Evolutionary conservation across 2,329 filamentous ascomycete species (phyloP).

Genomic region (Ophiosphaerella korrae): DNA sequence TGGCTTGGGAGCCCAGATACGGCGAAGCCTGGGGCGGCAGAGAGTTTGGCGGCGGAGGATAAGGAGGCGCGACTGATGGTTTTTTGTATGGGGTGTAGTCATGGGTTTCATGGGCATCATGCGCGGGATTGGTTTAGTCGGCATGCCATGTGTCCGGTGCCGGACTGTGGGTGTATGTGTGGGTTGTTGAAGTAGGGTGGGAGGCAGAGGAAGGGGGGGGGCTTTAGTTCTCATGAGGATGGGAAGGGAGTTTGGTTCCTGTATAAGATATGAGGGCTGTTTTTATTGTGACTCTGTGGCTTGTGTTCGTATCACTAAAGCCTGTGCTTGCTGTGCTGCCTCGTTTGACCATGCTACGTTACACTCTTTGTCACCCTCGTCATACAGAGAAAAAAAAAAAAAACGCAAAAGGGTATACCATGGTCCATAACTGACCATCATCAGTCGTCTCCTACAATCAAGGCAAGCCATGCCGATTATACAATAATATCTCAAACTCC

Average conservation of each 20-base stretch:
- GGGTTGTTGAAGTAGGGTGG: conserved; percentile 43
- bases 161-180: conserved; percentile 61
- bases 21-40: conserved; percentile 46
- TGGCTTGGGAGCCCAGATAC: conserved; percentile 66
- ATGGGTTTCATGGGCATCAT: conserved; percentile 68
- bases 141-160: conserved; percentile 60
- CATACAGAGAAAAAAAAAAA: no score
- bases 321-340: background rate
- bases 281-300: no score
- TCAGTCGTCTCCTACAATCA: background rate
- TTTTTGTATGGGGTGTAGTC: conserved; percentile 67
- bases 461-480: conserved; percentile 16
- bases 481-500: conserved; percentile 11
- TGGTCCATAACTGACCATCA: no score
- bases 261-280: no score
- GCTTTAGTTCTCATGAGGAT: background rate
- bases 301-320: no score
- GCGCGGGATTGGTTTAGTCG: conserved; percentile 65
- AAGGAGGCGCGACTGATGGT: conserved; percentile 61
- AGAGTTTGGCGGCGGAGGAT: conserved; percentile 49
- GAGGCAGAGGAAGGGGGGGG: background rate
- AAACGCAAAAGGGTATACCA: background rate
- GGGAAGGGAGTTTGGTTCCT: background rate
- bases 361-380: background rate
- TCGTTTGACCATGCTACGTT: background rate